phyloP scores from a whole-genome alignment of 2,329 filamentous ascomycete species.

The Dichotomopilus funicola region DNA sequence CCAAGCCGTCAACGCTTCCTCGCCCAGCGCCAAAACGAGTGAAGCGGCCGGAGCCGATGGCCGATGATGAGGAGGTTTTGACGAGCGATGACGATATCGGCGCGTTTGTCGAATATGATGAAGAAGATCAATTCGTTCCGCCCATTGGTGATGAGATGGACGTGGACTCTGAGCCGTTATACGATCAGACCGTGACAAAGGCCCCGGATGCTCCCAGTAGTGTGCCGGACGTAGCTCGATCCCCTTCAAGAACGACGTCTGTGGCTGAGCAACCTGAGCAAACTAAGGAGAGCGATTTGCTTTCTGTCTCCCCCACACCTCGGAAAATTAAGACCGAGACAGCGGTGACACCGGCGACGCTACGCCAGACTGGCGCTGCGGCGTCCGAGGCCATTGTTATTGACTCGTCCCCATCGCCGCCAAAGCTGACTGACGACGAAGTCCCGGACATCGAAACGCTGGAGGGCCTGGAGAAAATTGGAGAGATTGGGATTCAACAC shows the following conservation, averaged over 20 bases:
- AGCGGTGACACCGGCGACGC: neutral
- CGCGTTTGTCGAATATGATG: conserved; percentile 44
- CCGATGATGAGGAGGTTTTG: conserved; percentile 44
- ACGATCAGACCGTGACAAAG: neutral
- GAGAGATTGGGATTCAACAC: conserved; percentile 12
- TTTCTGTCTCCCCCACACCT: neutral
- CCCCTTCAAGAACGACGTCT: neutral
- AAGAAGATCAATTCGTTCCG: neutral
- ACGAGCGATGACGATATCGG: conserved; percentile 44
- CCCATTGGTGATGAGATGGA: conserved; percentile 14
- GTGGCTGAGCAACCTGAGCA: neutral
- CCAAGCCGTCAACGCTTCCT: conserved; percentile 28
- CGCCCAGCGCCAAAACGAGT: conserved; percentile 17
- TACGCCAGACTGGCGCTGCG: neutral
- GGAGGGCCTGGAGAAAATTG: conserved; percentile 13
- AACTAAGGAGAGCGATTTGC: neutral
- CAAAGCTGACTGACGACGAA: neutral
- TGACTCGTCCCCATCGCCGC: conserved; percentile 4
- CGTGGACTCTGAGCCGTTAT: conserved; percentile 6
- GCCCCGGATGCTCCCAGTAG: neutral
- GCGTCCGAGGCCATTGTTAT: conserved; percentile 14
- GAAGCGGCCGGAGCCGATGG: conserved; percentile 35
- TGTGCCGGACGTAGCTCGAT: neutral
- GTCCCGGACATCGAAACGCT: conserved; percentile 13
- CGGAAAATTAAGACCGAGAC: conserved; percentile 9